Percentiles rank a stretch among this genome's conserved stretches.
Evolutionary conservation across 2,329 filamentous ascomycete genomes (phyloP).

Genomic region (Karstenula rhodostoma): DNA sequence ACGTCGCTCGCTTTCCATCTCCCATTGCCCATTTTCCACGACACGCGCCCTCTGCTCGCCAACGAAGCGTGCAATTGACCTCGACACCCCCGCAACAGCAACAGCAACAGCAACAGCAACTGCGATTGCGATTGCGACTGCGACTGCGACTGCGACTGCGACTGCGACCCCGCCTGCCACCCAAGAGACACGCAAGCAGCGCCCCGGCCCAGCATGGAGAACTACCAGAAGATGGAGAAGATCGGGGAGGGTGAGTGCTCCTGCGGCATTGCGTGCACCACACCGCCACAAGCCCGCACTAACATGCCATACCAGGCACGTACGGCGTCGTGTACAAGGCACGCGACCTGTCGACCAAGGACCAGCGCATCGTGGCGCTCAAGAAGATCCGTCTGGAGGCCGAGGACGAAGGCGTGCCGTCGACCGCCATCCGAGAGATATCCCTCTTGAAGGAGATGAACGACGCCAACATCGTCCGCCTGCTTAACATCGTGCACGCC

Average conservation of each 20-base stretch:
- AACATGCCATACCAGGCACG: slow-evolving; percentile 69
- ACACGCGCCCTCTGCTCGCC: not conserved
- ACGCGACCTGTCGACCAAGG: slow-evolving; percentile 79
- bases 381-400: slow-evolving; percentile 97
- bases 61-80: not conserved
- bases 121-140: not conserved
- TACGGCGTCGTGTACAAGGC: slow-evolving; percentile 97
- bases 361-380: slow-evolving; percentile 82
- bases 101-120: too few relatives aligned
- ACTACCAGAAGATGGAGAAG: slow-evolving; percentile 97
- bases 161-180: not conserved
- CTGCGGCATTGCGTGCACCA: not conserved
- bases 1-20: not conserved
- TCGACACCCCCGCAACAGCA: not conserved
- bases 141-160: too few relatives aligned
- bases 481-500: slow-evolving; percentile 92
- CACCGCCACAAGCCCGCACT: slow-evolving; percentile 10
- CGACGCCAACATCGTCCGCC: slow-evolving; percentile 86
- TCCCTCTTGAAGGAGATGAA: slow-evolving; percentile 94
- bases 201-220: slow-evolving; percentile 72
- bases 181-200: slow-evolving; percentile 4
- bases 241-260: slow-evolving; percentile 80
- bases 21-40: not conserved
- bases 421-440: slow-evolving; percentile 92
- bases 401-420: slow-evolving; percentile 92